Percentiles rank a stretch among this genome's conserved stretches.
phyloP scores from a whole-genome alignment of 768 basidiomycete species.

The Lentinus tigrinus region DNA sequence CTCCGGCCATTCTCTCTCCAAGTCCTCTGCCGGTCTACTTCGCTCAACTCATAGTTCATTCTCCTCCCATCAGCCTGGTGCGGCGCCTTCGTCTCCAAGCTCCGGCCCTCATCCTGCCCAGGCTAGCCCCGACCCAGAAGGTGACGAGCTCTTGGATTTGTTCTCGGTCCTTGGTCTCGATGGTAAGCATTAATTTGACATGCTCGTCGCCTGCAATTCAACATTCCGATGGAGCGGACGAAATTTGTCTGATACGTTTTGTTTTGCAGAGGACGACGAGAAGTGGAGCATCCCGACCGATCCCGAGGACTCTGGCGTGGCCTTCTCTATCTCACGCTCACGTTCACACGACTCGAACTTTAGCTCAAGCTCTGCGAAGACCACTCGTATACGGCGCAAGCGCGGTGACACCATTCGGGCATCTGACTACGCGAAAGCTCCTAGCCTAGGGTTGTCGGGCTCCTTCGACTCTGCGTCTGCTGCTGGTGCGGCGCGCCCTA shows the following conservation, averaged over 20 bases:
- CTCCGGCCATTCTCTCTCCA: background rate
- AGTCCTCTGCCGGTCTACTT: background rate
- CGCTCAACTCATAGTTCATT: background rate
- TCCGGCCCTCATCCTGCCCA: background rate
- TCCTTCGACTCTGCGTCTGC: background rate
- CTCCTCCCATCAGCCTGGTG: background rate
- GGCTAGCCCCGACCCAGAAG: conserved; percentile 3
- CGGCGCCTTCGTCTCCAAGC: conserved; percentile 11
- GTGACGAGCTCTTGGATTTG: conserved; percentile 22
- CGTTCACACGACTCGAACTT: background rate
- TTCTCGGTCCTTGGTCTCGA: conserved; percentile 23
- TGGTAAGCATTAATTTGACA: conserved; percentile 16
- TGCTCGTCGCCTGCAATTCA: too few species aligned
- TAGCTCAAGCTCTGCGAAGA: background rate
- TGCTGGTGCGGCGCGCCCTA: conserved; percentile 11
- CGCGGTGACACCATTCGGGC: conserved; percentile 53
- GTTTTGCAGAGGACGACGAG: conserved; percentile 14
- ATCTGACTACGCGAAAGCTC: conserved; percentile 36
- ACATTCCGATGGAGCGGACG: background rate
- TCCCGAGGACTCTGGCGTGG: conserved; percentile 16
- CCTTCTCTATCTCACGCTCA: background rate
- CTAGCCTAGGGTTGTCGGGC: conserved; percentile 2
- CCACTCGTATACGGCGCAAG: conserved; percentile 15
- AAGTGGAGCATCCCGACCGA: background rate
- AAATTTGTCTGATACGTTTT: background rate